Evolutionary conservation across 306 rosid species (phyloP), one percentile per base, ranked within the genome.

Genomic region (Sophora flavescens): DNA sequence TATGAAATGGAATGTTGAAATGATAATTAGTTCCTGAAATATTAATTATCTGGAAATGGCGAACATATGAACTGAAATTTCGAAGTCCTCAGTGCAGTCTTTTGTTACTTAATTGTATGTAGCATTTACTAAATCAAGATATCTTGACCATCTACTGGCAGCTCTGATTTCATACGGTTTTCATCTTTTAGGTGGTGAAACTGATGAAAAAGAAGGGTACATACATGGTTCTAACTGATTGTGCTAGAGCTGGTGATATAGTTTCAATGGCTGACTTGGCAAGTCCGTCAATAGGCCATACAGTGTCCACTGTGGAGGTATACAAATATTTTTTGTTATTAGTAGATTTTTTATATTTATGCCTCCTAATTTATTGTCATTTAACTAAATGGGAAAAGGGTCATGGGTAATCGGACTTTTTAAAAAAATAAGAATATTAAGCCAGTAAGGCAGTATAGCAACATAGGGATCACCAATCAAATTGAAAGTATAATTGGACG

Each of bases 211-310:
- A 89, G 86, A 95, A 88, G 81, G 99, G 99, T 47, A 92, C 99
- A 0, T 52, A 35, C 83, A 87, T 88, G 87, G 91, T 86, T 84
- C 87, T 80, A 22, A 84, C 74, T 69, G 97, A 95, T 58, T 73
- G 89, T 87, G 99, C 97, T 72, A 97, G 99, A 70, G 99, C 99
- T 16, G 99, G 97, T 30, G 99, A 95, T 87, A 95, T 95, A 62
- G 73, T 95, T 72, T 95, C 99, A 63, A 81, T 95, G 87, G 97
- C 97, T 62, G 99, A 97, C 74, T 82, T 92, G 78, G 77, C 96
- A 71, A 84, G 61, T 67, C 99, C 97, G 58, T 64, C 96, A 72
- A 95, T 95, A 72, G 99, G 99, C 81, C 92, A 95, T 77, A 95
- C 99, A 6, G 92, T 95, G 66, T 84, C 96, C 76, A 89, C 69